Base-by-base conservation (phyloP, 2,329 filamentous ascomycete species). In the Diaporthe destruens region DNA sequence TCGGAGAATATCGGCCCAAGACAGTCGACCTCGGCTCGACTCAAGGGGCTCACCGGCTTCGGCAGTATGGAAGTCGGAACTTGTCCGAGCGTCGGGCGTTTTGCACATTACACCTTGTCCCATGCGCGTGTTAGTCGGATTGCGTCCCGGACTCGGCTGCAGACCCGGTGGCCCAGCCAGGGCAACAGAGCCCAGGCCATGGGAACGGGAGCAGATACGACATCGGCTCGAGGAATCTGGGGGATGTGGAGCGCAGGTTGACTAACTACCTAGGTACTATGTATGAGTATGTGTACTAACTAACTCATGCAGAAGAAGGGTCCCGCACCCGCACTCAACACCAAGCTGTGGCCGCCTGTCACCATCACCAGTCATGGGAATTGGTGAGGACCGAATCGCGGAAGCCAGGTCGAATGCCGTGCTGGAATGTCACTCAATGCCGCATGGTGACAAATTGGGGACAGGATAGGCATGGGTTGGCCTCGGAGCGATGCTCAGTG, bases 61-160 rank as follows among this genome's bases (percentile, higher is more conserved):
- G 73, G 73, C 54, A 72, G 73, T 66, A 66, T 66, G 61, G 61
- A 66, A 66, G 69, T 61, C 71, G 73, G 73, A 71, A 72, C 39
- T 66, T 71, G 63, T 14, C 63, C 54, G 65, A 67, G 34, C 57
- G 36, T 44, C 20, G n/a, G 67, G 34, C 56, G 14, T 4, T 36
- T 36, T 29, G 49, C 44, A 11, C 25, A 16, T 25, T 29, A 42
- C 34, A n/a, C 18, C 18, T 54, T 34, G 16, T 29, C 29, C 54
- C 55, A 23, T 66, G 69, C 54, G 54, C 36, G 32, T 36, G 36
- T 51, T 25, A 12, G 32, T 57, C 66, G 55, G 55, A 57, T 39
- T 57, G 20, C 55, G 20, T 57, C 55, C 55, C 34, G 55, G 32
- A 32, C 55, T 57, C 55, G 55, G 55, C 36, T 59, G 29, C 20